Conservation (phyloP, 2,329 filamentous ascomycete species). For the Fusarium sororula region DNA sequence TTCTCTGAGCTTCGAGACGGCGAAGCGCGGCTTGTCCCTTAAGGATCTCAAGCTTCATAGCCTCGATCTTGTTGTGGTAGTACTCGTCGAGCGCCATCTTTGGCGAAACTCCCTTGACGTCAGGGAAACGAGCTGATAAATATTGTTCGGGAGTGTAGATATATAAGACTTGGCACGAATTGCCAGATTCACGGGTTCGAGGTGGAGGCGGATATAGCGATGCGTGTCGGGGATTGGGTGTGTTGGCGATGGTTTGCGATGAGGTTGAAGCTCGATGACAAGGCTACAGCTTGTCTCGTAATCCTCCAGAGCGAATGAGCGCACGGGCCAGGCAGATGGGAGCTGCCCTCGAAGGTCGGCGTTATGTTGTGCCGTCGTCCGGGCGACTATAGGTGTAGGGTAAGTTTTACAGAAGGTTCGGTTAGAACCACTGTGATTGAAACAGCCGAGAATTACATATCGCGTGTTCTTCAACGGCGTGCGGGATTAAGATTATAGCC, state of each 20-base stretch:
- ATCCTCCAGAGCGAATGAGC: conserved; percentile 36
- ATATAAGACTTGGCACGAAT: not conserved
- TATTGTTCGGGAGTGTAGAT: conserved; percentile 2
- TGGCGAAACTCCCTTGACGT: conserved; percentile 52
- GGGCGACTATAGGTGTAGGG: conserved; percentile 14
- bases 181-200: conserved; percentile 1
- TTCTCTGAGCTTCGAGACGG: conserved; percentile 95
- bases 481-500: not conserved
- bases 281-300: conserved; percentile 50
- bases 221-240: conserved; percentile 24
- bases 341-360: conserved; percentile 23
- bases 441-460: not conserved
- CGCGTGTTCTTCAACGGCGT: not conserved
- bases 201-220: conserved; percentile 14
- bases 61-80: conserved; percentile 99
- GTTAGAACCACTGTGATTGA: not conserved
- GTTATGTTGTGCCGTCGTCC: conserved; percentile 35
- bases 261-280: conserved; percentile 47
- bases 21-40: conserved; percentile 96
- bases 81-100: conserved; percentile 98
- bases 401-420: not conserved
- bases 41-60: conserved; percentile 99
- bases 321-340: conserved; percentile 37
- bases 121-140: conserved; percentile 7
- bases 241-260: conserved; percentile 38